Evolutionary conservation across 768 basidiomycete species (phyloP).

Genomic region (Psilocybe cyanescens): DNA sequence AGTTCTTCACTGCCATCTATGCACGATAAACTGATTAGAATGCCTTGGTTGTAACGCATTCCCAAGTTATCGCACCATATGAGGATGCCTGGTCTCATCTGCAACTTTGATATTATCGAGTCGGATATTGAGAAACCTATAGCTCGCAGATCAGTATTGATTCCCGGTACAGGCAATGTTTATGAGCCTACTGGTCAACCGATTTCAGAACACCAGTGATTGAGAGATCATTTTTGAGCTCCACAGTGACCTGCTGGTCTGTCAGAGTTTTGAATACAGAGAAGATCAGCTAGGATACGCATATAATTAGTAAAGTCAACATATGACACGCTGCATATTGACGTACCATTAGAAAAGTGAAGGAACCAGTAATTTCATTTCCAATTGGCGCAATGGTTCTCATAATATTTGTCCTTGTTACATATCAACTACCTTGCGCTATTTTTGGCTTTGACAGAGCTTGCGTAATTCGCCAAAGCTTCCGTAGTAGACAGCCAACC

Average conservation of each 20-base stretch:
- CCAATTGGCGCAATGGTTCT: neutral
- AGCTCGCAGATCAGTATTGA: neutral
- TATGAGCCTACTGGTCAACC: constrained; percentile 78
- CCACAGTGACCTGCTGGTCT: constrained; percentile 95
- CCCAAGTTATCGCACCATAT: constrained; percentile 69
- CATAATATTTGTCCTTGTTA: constrained; percentile 15
- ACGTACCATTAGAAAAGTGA: constrained; percentile 21
- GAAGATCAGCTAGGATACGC: constrained; percentile 73
- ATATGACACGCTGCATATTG: neutral
- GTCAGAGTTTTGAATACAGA: constrained; percentile 99
- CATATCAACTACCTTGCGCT: neutral
- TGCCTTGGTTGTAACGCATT: neutral
- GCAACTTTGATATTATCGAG: constrained; percentile 92
- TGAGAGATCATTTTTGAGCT: constrained; percentile 98
- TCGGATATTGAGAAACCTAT: constrained; percentile 93
- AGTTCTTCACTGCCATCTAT: constrained; percentile 98
- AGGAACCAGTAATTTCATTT: neutral
- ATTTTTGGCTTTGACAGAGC: constrained; percentile 9
- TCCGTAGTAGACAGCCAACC: no score
- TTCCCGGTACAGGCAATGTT: constrained; percentile 3
- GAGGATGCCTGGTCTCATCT: constrained; percentile 93
- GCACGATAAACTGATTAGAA: constrained; percentile 1
- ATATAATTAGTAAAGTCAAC: neutral
- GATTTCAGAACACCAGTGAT: constrained; percentile 96
- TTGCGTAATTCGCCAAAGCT: neutral